Base-by-base conservation (phyloP, 108 stramenopile species). In the Fragilaria radians region DNA sequence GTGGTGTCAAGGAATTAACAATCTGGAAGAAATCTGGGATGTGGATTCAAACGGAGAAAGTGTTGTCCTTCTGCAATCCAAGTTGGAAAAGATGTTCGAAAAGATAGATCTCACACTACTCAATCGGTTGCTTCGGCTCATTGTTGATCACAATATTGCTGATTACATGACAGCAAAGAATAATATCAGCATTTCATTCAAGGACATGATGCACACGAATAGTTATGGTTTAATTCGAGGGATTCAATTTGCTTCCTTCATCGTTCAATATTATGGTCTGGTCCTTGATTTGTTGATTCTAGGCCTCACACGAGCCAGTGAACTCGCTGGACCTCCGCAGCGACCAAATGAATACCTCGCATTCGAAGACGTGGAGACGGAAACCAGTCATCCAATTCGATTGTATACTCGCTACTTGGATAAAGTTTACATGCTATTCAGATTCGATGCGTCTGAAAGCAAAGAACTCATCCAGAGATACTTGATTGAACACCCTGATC, bases 111-210 rank as follows among this genome's bases (percentile, higher is more conserved):
- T 99, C 36, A 98, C 96, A 4, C 69, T 99, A 31, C 61, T 99
- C 66, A 99, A 99, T 76, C 82, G 98, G 19, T 83, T 99, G 19
- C 71, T 99, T 58, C 86, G 97, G 17, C 80, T 99, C 25, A 95
- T 99, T 68, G 95, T 99, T 32, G 98, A 99, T 82, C 98, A 99
- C 76, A 99, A 98, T 76, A 97, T 99, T 63, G 97, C 97, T 18
- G 97, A 99, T 70, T 99, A 99, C 79, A 98, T 99, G 89, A 96
- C 97, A 14, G 96, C 97, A 11, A 99, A 99, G 88, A 98, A 98
- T 77, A 99, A 98, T 71, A 86, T 99, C 53, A 90, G 82, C 30
- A 83, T 95, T 57, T 73, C 80, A 27, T 95, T 85, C 90, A 96
- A 97, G 74, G 98, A 99, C 63, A 99, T 99, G 98, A 93, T 95